A percentile compares a stretch with the other conserved stretches of the same genome.
These are phyloP conservation scores for Podaxis sp. DNA, from an alignment of 768 basidiomycete genomes.

Conservation along the genomic window DNA sequence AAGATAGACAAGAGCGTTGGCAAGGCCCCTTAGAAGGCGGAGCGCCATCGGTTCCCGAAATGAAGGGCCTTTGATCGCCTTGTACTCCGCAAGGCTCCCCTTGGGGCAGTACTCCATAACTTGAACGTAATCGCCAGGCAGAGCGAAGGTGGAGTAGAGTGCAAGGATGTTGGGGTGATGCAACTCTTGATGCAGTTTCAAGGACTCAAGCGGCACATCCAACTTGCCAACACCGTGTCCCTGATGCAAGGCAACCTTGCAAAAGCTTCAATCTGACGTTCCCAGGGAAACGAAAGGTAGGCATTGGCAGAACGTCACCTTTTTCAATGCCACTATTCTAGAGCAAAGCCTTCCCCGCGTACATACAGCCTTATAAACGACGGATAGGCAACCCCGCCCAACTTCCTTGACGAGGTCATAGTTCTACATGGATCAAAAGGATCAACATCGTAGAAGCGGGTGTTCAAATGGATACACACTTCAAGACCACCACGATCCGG, in stretches of 20 bases:
- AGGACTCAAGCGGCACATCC: conserved; percentile 30
- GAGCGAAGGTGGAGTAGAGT: conserved; percentile 38
- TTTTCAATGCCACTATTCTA: conserved; percentile 5
- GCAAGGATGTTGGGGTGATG: conserved; percentile 51
- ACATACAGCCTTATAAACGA: conserved; percentile 2
- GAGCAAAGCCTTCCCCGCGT: conserved; percentile 4
- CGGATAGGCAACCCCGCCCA: neutral
- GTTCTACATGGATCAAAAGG: neutral
- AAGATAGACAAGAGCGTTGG: conserved; percentile 43
- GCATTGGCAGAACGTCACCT: conserved; percentile 56
- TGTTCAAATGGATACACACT: neutral
- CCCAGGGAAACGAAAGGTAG: neutral
- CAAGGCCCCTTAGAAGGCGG: conserved; percentile 35
- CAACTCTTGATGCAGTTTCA: conserved; percentile 36
- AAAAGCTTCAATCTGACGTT: conserved; percentile 2
- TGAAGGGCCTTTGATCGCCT: conserved; percentile 22
- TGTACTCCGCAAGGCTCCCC: conserved; percentile 34
- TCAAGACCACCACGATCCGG: neutral
- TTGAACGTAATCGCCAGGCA: conserved; percentile 31
- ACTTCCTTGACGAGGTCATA: conserved; percentile 10
- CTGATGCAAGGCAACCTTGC: neutral
- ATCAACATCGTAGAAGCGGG: neutral
- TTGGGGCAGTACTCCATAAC: conserved; percentile 44
- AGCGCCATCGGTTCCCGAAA: conserved; percentile 36
- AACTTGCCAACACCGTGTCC: conserved; percentile 32